phyloP scores from a whole-genome alignment of 371 early-diverging fungal species.

The Rhizopus microsporus region DNA sequence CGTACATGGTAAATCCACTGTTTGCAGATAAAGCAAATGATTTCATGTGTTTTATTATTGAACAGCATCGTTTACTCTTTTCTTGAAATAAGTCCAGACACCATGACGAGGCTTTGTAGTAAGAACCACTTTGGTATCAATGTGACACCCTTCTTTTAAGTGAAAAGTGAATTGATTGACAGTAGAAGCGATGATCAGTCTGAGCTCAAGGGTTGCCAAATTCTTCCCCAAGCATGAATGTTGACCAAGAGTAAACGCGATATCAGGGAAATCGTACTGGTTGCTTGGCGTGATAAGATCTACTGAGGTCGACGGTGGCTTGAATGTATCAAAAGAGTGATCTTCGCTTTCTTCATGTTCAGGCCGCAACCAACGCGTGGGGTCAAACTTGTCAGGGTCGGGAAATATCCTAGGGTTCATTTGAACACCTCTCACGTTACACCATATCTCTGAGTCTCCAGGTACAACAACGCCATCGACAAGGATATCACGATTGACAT shows the following conservation, averaged over 20 bases:
- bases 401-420: slow-evolving; percentile 51
- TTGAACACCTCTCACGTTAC: slow-evolving; percentile 50
- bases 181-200: slow-evolving; percentile 42
- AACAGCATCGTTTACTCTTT: not conserved
- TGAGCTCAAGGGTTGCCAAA: slow-evolving; percentile 46
- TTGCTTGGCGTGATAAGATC: slow-evolving; percentile 22
- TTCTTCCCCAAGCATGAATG: slow-evolving; percentile 52
- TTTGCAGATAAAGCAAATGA: too few relatives aligned
- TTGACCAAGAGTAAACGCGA: slow-evolving; percentile 45
- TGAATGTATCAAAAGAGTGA: slow-evolving; percentile 21
- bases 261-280: slow-evolving; percentile 49
- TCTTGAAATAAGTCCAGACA: slow-evolving; percentile 42
- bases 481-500: slow-evolving; percentile 41
- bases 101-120: slow-evolving; percentile 51
- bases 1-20: too few relatives aligned
- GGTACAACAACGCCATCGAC: slow-evolving; percentile 47
- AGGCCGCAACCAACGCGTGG: slow-evolving; percentile 39
- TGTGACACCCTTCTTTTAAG: slow-evolving; percentile 30
- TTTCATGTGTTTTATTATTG: too few relatives aligned
- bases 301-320: not conserved
- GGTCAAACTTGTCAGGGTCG: slow-evolving; percentile 41
- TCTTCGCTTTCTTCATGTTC: slow-evolving; percentile 8
- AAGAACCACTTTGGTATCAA: slow-evolving; percentile 48
- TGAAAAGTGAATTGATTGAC: slow-evolving; percentile 39
- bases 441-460: slow-evolving; percentile 47